Conservation (phyloP, 805 yeast species). For the Schwanniomyces vanrijiae region DNA sequence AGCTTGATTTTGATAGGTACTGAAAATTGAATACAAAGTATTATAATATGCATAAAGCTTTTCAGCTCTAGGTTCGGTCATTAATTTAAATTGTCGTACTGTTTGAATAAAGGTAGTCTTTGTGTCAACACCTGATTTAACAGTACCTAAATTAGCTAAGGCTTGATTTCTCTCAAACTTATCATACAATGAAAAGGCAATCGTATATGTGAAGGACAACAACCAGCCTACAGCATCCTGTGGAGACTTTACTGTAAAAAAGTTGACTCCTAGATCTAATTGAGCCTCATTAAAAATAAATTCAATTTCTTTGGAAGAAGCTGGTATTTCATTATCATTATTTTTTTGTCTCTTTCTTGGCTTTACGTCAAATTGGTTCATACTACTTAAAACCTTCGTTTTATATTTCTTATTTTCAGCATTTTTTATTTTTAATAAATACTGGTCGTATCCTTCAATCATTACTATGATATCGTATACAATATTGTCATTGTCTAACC, state of each 20-base stretch:
- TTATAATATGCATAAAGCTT: slow-evolving; percentile 42
- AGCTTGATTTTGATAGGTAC: slow-evolving; percentile 19
- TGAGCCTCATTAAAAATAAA: slow-evolving; percentile 45
- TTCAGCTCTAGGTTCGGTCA: slow-evolving; percentile 54
- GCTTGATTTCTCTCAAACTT: slow-evolving; percentile 53
- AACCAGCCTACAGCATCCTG: slow-evolving; percentile 54
- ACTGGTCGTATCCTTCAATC: slow-evolving; percentile 49
- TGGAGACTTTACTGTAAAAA: slow-evolving; percentile 48
- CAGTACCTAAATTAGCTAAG: slow-evolving; percentile 53
- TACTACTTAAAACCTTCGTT: slow-evolving; percentile 26
- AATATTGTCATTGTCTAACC: neutral
- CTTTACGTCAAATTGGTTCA: slow-evolving; percentile 7
- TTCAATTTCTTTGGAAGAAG: slow-evolving; percentile 36
- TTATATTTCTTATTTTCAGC: slow-evolving; percentile 48
- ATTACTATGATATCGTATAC: slow-evolving; percentile 38
- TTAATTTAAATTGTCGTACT: slow-evolving; percentile 54
- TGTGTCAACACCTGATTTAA: slow-evolving; percentile 53
- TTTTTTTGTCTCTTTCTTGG: slow-evolving; percentile 5
- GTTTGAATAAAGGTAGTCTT: slow-evolving; percentile 49
- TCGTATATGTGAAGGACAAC: slow-evolving; percentile 55
- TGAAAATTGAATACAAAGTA: slow-evolving; percentile 33
- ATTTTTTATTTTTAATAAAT: slow-evolving; percentile 42
- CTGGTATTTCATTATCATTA: slow-evolving; percentile 4
- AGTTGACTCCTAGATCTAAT: slow-evolving; percentile 45
- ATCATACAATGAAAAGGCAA: slow-evolving; percentile 54